Evolutionary conservation across 805 yeast species (phyloP), one percentile per base, ranked within the genome.

Genomic region (Spathaspora boniae): DNA sequence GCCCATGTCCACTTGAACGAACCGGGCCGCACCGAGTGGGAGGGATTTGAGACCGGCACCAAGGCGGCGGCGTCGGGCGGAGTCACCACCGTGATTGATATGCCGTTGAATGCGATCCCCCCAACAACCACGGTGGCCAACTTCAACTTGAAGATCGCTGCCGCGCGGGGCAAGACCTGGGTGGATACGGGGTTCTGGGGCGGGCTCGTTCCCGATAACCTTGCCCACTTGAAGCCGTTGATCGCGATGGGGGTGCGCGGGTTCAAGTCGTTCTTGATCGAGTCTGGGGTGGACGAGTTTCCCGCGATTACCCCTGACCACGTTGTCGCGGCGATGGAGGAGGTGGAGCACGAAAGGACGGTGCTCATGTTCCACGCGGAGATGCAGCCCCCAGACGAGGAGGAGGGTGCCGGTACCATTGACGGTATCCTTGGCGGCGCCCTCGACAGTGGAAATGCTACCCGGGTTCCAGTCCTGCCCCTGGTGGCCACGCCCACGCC

Each of bases 1-100:
- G 75, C 95, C 4, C 98, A 89, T 57, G 98, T 89, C 17, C 98
- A 89, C 53, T 65, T 89, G 47, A 91, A 91, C 57, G 98, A 91
- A 52, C 97, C 98, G 0, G 98, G 98, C n/a, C 68, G 97, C 48
- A 89, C 97, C 1, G 96, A 88, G 43, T 89, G 98, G 98, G 98
- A 89, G 60, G 98, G 98, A 2, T 89, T 91, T 56, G 95, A 80
- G n/a, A 83, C 95, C 0, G 98, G 98, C 0, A 89, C 98, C 0
- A 81, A 82, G 54, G 85, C 96, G 2, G 97, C 97, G 0, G 95
- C 95, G 0, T 72, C 89, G 9, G 98, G 98, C 12, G 98, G 98
- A 39, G 97, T 89, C 32, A 89, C 98, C 16, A 88, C 96, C 0
- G 94, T 89, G 14, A 74, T 89, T 14, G 98, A 89, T 56, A 89